phyloP scores from a whole-genome alignment of 2,329 filamentous ascomycete genomes.

The Leptographium flavum region DNA sequence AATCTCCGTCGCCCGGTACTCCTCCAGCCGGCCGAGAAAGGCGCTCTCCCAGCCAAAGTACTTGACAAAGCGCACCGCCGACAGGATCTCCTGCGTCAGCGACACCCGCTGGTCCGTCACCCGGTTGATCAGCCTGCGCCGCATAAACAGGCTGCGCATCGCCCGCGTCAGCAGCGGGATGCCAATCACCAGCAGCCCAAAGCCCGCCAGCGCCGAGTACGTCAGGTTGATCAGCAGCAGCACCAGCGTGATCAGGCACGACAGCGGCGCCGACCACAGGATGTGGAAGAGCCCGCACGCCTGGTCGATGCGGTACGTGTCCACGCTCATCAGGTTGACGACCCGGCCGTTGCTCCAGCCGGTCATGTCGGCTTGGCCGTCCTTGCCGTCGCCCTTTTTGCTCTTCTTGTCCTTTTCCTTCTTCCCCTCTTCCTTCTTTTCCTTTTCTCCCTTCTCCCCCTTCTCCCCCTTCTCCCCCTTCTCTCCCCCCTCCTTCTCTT shows the following conservation, averaged over 20 bases:
- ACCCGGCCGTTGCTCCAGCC: conserved; percentile 92
- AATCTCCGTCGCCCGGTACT: conserved; percentile 66
- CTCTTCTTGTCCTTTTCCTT: neutral
- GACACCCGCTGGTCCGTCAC: conserved; percentile 86
- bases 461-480: neutral
- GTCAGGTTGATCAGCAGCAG: conserved; percentile 75
- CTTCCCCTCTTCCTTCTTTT: neutral
- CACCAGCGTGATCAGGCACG: conserved; percentile 63
- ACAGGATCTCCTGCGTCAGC: conserved; percentile 81
- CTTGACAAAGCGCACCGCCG: conserved; percentile 88
- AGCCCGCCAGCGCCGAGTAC: conserved; percentile 82
- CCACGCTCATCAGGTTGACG: conserved; percentile 86
- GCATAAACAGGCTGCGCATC: conserved; percentile 61
- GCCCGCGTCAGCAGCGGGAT: conserved; percentile 65
- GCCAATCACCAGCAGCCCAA: conserved; percentile 64
- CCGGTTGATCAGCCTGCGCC: conserved; percentile 74
- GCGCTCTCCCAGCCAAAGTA: conserved; percentile 91
- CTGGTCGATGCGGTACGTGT: conserved; percentile 84
- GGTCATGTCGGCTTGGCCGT: conserved; percentile 40
- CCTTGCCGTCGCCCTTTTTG: conserved; percentile 12
- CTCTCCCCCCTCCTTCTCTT: too few relatives aligned
- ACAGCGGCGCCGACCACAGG: conserved; percentile 73
- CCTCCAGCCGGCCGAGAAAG: conserved; percentile 62
- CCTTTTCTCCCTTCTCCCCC: conserved; percentile 13
- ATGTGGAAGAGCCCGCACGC: conserved; percentile 83